phyloP scores from a whole-genome alignment of 2,329 filamentous ascomycete genomes.

The Neonectria hederae region DNA sequence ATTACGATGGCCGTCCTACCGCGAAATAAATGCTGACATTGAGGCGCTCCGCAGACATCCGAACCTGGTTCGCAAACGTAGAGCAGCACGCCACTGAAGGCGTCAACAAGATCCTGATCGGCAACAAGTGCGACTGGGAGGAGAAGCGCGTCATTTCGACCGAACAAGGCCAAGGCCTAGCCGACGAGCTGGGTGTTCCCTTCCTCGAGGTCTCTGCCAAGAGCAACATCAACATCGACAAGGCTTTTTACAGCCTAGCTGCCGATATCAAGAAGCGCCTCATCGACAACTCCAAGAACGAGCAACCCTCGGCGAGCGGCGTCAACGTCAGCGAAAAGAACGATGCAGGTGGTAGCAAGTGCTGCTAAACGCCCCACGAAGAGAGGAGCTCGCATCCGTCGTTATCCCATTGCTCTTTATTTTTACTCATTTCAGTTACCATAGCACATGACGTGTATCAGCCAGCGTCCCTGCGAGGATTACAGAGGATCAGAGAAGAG shows the following conservation, averaged over 20 bases:
- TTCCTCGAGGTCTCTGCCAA: conserved; percentile 99
- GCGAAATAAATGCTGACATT: conserved; percentile 24
- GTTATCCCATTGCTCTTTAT: conserved; percentile 37
- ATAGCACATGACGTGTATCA: conserved; percentile 29
- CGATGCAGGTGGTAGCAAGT: conserved; percentile 71
- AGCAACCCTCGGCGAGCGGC: conserved; percentile 66
- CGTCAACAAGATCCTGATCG: conserved; percentile 99
- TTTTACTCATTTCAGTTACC: conserved; percentile 41
- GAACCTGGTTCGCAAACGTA: conserved; percentile 99
- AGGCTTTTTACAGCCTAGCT: conserved; percentile 95
- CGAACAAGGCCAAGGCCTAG: conserved; percentile 91
- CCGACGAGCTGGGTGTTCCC: conserved; percentile 94
- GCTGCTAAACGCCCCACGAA: conserved; percentile 68
- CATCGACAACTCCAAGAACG: conserved; percentile 88
- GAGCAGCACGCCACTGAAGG: conserved; percentile 98
- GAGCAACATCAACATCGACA: conserved; percentile 99
- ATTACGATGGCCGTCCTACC: background rate
- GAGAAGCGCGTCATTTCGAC: conserved; percentile 96
- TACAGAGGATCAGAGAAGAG: conserved; percentile 18
- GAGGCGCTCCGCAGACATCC: conserved; percentile 75
- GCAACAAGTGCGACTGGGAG: conserved; percentile 99
- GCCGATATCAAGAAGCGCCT: conserved; percentile 98
- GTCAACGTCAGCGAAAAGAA: conserved; percentile 76
- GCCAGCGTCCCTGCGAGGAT: conserved; percentile 30
- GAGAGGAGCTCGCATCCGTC: conserved; percentile 30